Conservation (phyloP, 225 moss, liverwort and hornwort species). For the Polytrichum commune region DNA sequence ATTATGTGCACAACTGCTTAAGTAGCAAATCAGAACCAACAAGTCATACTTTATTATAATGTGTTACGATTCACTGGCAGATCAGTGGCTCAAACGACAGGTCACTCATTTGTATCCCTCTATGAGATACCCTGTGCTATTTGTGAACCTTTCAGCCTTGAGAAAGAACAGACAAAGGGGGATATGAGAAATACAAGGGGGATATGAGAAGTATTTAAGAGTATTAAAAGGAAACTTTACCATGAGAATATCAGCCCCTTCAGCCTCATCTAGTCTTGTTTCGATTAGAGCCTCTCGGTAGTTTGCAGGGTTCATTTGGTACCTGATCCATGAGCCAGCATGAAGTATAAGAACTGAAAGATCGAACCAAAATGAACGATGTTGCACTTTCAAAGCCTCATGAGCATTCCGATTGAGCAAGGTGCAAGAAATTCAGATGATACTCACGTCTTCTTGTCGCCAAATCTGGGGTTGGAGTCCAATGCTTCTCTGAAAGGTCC, state of each 20-base stretch:
- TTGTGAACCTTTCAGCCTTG: too few relatives aligned
- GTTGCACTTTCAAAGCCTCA: background rate
- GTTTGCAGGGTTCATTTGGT: slow-evolving; percentile 99
- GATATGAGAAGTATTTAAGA: background rate
- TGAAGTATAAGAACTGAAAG: background rate
- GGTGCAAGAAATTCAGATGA: background rate
- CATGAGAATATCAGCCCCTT: slow-evolving; percentile 99
- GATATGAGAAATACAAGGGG: background rate
- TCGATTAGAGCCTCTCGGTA: slow-evolving; percentile 97
- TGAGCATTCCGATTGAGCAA: background rate
- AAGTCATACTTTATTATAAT: too few relatives aligned
- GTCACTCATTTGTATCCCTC: too few relatives aligned
- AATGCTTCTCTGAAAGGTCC: slow-evolving; percentile 98
- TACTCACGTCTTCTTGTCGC: slow-evolving; percentile 95
- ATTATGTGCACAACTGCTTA: too few relatives aligned
- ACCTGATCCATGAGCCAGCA: slow-evolving; percentile 37
- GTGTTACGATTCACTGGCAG: too few relatives aligned
- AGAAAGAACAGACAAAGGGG: too few relatives aligned
- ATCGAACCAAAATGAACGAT: too few relatives aligned
- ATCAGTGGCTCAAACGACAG: too few relatives aligned
- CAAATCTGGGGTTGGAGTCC: slow-evolving; percentile 97
- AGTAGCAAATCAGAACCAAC: too few relatives aligned
- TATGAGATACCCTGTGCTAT: too few relatives aligned
- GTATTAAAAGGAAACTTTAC: slow-evolving; percentile 22
- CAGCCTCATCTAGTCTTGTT: slow-evolving; percentile 78